Base-by-base conservation (phyloP, 805 yeast species). In the Spathaspora gorwiae region DNA sequence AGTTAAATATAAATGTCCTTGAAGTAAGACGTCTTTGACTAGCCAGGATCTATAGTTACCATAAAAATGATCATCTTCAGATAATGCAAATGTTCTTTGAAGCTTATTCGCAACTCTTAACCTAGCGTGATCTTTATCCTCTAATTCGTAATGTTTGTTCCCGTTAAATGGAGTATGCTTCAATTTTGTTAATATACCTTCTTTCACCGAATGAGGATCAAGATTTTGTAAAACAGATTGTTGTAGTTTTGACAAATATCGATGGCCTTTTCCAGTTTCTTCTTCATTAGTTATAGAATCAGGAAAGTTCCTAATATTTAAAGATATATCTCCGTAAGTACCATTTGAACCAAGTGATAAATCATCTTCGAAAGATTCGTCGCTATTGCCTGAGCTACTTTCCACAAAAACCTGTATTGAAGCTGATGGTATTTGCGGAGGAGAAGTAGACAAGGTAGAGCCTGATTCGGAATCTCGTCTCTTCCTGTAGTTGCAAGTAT, bases 1-100 rank as follows among this genome's bases (percentile, higher is more conserved):
- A 1, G 97, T 90, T 26, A 92, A 62, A 54, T 85, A 85, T 13
- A 90, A 61, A 54, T 86, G 90, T 2, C 98, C 98, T 62, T 89
- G 97, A 26, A 90, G 66, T 26, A 92, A 67, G 0, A 90, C 94
- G 54, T 87, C 95, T 48, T 82, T 78, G 46, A 89, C 70, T 33
- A 90, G 68, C 96, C 96, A 90, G 29, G 90, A 81, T 2, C 84
- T 75, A 54, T 74, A 84, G 49, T 82, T 86, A n/a, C 74, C 76
- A 30, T 76, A 54, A 48, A 83, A 73, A n/a, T 62, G 61, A 52
- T 84, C 90, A 35, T 73, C 72, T 15, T 72, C 76, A n/a, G 63
- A 60, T n/a, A 84, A 61, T 5, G 70, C 72, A 53, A 72, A 71
- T 3, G 63, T 68, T 14, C 53, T 51, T 44, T 64, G 62, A 35